A percentile compares a stretch with the other conserved stretches of the same genome.
Conservation (phyloP, 495 filamentous ascomycete genomes). For the Aspergillus ostianus region DNA sequence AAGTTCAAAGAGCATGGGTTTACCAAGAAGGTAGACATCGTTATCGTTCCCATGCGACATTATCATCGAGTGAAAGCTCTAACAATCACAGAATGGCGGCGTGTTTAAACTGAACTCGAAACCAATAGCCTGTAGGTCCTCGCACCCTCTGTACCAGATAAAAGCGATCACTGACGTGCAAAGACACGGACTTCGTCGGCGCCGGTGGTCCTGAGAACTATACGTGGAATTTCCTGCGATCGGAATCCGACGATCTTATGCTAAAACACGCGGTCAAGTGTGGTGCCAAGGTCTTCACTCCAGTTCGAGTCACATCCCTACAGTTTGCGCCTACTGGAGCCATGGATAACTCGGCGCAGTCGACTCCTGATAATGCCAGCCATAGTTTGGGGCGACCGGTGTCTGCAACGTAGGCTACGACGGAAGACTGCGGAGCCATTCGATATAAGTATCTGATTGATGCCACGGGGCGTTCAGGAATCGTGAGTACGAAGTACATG, state of each 20-base stretch:
- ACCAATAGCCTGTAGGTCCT: slow-evolving; percentile 5
- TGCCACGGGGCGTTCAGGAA: neutral
- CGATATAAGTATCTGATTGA: neutral
- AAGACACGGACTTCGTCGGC: slow-evolving; percentile 50
- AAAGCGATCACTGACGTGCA: neutral
- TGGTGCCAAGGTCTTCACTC: slow-evolving; percentile 44
- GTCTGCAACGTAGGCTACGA: neutral
- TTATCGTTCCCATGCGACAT: neutral
- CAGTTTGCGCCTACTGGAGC: neutral
- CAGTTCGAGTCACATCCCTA: neutral
- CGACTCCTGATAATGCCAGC: neutral
- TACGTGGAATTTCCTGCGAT: slow-evolving; percentile 53
- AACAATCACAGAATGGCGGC: slow-evolving; percentile 1
- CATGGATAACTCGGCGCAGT: neutral
- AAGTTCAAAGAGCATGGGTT: slow-evolving; percentile 6
- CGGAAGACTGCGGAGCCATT: neutral
- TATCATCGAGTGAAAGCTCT: neutral
- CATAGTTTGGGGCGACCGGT: neutral
- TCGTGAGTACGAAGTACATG: slow-evolving; percentile 32
- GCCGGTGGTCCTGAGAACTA: slow-evolving; percentile 40
- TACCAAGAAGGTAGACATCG: neutral
- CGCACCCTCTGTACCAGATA: neutral
- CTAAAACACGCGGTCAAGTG: slow-evolving; percentile 47
- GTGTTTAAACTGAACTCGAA: slow-evolving; percentile 9
- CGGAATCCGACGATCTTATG: slow-evolving; percentile 51